Base-by-base conservation (phyloP, 176 grass and related monocot species). In the Aegilops longissima region DNA sequence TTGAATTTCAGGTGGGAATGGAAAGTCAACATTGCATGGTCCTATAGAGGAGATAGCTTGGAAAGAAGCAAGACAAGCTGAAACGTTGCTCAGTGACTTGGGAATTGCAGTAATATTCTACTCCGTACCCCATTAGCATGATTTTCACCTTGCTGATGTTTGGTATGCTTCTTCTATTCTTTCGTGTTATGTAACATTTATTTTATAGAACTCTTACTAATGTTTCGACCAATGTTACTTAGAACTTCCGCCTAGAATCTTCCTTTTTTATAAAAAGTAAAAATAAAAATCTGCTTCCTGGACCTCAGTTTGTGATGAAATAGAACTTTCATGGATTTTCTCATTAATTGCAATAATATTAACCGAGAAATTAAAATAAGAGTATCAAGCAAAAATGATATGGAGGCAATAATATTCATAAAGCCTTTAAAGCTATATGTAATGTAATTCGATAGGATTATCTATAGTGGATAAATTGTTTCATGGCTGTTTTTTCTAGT, bases 31-130 rank as follows among this genome's bases (percentile, higher is more conserved):
- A 70, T 68, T 98, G 75, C 89, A 93, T 70, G 96, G 96, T 45
- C 93, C 91, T 47, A 98, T 98, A 87, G 96, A 95, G 92, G 90
- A 98, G 88, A 94, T 98, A 88, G 96, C 96, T 20, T 85, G 83
- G 86, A 85, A 92, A 91, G 96, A 98, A 85, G 93, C 90, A 6
- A 87, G 77, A 86, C 88, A 93, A 81, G 96, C 96, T 73, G 93
- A 94, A 74, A 74, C 30, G 35, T 90, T 95, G 79, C 93, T 98
- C 81, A 86, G 77, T 63, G 76, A 95, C 65, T 76, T 98, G 84
- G 91, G 91, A 92, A 95, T 98, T 86, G 88, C 90, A 73, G 96
- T 98, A 98, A 64, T 72, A 33, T 89, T 90, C 71, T 87, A 73
- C 54, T 59, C 54, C 54, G 54, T 59, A 59, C 74, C 39, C 77